A percentile compares a stretch with the other conserved stretches of the same genome.
phyloP scores from a whole-genome alignment of 2,329 filamentous ascomycete species.

The Chrysoporthe austroafricana region DNA sequence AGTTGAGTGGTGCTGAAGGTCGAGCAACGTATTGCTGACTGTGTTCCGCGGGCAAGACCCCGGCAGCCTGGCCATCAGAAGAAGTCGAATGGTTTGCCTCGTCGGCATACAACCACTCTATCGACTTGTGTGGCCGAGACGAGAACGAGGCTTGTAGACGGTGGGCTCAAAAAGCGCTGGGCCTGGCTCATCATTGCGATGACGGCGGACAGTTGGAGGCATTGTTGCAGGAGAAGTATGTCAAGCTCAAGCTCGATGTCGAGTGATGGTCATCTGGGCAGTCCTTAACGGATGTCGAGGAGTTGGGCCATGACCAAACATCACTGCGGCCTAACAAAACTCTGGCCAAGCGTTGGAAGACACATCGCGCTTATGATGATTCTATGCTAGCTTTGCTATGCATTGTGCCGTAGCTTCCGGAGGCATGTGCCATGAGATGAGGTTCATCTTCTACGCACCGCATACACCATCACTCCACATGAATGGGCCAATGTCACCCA shows the following conservation, averaged over 20 bases:
- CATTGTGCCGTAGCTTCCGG: background rate
- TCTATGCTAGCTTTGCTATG: background rate
- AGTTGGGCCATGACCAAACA: background rate
- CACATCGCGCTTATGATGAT: too few species aligned
- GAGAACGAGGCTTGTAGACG: conserved; percentile 58
- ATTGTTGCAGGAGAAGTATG: conserved; percentile 49
- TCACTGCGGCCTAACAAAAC: too few species aligned
- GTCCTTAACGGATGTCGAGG: background rate
- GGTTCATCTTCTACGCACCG: background rate
- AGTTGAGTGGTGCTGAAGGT: conserved; percentile 23
- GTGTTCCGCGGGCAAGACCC: conserved; percentile 8
- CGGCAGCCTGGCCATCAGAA: conserved; percentile 58
- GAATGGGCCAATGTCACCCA: background rate
- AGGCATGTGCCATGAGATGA: background rate
- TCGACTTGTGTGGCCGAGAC: conserved; percentile 65
- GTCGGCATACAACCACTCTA: conserved; percentile 69
- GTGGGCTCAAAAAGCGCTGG: conserved; percentile 68
- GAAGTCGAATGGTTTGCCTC: conserved; percentile 80
- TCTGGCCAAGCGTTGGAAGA: too few species aligned
- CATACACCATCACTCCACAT: background rate
- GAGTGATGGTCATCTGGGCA: background rate
- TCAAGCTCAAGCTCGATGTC: conserved; percentile 41
- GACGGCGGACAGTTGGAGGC: conserved; percentile 55
- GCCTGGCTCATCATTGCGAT: conserved; percentile 60
- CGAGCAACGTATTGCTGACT: conserved; percentile 34